These are phyloP conservation scores for Brasilioporus rufonigricans DNA, from an alignment of 768 basidiomycete species.

Conservation along the genomic window DNA sequence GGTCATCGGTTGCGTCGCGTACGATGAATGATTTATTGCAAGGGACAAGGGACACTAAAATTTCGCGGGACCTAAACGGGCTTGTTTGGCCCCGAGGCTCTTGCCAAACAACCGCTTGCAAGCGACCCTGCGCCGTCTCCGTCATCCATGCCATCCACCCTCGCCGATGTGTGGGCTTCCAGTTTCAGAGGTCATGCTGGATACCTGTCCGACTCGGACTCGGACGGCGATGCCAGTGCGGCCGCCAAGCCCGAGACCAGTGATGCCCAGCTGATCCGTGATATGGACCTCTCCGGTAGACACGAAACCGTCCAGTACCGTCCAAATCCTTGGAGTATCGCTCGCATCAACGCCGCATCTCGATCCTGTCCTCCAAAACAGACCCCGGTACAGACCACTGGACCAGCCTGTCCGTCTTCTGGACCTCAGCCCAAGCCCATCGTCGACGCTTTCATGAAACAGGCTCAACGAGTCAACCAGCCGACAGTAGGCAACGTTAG, in stretches of 20 bases:
- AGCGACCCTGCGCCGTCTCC: neutral
- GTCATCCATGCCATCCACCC: neutral
- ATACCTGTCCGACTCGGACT: conserved; percentile 18
- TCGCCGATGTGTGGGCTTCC: neutral
- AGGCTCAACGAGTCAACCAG: conserved; percentile 31
- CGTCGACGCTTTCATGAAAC: conserved; percentile 47
- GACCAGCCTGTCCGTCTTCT: neutral
- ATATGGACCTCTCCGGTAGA: conserved; percentile 59
- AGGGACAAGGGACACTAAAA: neutral
- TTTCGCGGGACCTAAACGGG: too few relatives aligned
- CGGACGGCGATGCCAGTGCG: neutral
- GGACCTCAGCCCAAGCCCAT: conserved; percentile 33
- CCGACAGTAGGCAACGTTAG: neutral
- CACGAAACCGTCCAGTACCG: conserved; percentile 63
- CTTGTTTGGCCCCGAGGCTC: neutral
- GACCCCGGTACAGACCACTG: neutral
- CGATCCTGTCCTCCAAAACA: conserved; percentile 32
- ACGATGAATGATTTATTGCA: neutral
- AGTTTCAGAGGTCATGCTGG: conserved; percentile 13
- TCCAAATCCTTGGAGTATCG: conserved; percentile 79
- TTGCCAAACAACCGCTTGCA: conserved; percentile 3
- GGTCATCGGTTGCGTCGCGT: neutral
- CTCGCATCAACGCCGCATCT: conserved; percentile 70
- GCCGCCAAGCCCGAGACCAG: conserved; percentile 9
- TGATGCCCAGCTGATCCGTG: conserved; percentile 36